A percentile compares a stretch with the other conserved stretches of the same genome.
These are phyloP conservation scores for Pseudotsuga menziesii DNA, from an alignment of 75 land plant genomes.

Conservation along the genomic window DNA sequence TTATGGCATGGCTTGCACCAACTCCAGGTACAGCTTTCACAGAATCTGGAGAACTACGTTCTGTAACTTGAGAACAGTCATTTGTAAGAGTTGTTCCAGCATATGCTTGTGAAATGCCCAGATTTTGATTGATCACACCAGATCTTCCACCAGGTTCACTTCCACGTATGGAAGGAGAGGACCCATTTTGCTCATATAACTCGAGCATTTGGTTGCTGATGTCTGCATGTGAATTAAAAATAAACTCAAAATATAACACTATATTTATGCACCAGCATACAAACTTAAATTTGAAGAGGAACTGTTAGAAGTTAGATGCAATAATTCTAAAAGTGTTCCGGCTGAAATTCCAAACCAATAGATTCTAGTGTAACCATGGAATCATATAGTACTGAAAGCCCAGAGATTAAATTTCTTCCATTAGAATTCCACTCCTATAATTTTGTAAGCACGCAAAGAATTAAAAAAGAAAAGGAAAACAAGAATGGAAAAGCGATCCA, in stretches of 20 bases:
- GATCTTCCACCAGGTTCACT: conserved; percentile 38
- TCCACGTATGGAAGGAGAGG: conserved; percentile 19
- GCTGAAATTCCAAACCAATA: not conserved
- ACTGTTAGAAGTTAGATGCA: not conserved
- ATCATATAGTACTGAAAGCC: not conserved
- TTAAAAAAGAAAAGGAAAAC: not conserved
- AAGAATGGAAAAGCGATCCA: not conserved
- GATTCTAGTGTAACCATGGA: not conserved
- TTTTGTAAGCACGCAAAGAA: not conserved
- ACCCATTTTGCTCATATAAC: conserved; percentile 42
- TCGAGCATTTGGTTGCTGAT: conserved; percentile 68
- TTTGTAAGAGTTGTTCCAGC: conserved; percentile 13
- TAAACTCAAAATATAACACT: not conserved
- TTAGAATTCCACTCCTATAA: not conserved
- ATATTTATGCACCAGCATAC: not conserved
- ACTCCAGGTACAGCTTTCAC: not conserved
- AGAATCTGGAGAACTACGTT: not conserved
- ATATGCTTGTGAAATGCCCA: conserved; percentile 3
- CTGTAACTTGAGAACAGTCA: conserved; percentile 13
- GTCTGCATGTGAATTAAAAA: conserved; percentile 31
- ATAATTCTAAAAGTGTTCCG: not conserved
- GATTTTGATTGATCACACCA: conserved; percentile 11
- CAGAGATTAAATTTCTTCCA: not conserved
- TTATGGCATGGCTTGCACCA: not conserved
- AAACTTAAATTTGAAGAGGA: not conserved